Conservation (phyloP, 768 basidiomycete species). For the Auricularia auricula-judae region DNA sequence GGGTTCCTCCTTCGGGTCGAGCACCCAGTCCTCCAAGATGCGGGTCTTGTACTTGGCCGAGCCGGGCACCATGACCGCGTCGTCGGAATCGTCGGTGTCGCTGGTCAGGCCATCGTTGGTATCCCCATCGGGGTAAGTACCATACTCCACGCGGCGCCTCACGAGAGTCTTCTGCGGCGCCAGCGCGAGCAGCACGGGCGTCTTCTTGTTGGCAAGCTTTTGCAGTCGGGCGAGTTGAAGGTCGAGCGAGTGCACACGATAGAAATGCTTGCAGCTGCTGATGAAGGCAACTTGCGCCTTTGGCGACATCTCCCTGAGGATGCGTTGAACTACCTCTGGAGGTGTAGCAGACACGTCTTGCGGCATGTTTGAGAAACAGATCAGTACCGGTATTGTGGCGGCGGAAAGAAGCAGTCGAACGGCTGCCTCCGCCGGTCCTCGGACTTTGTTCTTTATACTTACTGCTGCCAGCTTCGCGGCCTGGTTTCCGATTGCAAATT, state of each 20-base stretch:
- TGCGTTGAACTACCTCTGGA: neutral
- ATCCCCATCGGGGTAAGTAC: neutral
- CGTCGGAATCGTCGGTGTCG: neutral
- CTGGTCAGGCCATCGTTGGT: neutral
- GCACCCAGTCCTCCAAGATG: neutral
- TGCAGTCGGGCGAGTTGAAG: neutral
- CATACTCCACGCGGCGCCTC: neutral
- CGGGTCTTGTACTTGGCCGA: neutral
- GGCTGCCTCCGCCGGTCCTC: no score
- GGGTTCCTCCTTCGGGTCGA: neutral
- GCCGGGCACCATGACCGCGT: neutral
- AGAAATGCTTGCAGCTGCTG: neutral
- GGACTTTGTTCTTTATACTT: no score
- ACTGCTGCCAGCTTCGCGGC: no score
- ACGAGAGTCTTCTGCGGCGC: neutral
- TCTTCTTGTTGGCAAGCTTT: neutral
- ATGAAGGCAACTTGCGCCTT: neutral
- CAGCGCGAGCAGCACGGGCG: neutral
- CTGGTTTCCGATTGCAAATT: no score
- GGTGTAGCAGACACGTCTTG: neutral
- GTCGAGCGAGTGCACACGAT: neutral
- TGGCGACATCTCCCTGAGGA: neutral
- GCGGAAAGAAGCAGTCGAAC: neutral
- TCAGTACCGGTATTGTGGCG: neutral
- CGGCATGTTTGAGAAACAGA: neutral